phyloP scores from a whole-genome alignment of 129 eudicot species.

The Sambucus nigra region DNA sequence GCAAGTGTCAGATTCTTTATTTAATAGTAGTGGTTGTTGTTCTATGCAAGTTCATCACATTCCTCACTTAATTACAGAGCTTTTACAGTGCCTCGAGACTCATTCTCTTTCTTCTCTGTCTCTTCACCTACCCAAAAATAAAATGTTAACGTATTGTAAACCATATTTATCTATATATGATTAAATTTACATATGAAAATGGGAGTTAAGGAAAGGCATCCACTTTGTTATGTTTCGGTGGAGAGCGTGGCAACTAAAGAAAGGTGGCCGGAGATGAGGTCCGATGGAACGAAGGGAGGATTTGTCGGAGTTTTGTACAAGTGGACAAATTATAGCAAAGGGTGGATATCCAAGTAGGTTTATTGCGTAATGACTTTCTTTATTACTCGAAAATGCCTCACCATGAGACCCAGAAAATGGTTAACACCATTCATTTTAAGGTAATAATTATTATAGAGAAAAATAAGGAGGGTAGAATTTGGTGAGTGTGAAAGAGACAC shows the following conservation, averaged over 20 bases:
- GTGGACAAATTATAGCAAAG: constrained; percentile 88
- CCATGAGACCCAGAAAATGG: constrained; percentile 35
- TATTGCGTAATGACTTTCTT: constrained; percentile 54
- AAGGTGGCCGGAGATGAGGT: constrained; percentile 22
- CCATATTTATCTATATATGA: too few species aligned
- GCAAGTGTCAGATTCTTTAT: too few species aligned
- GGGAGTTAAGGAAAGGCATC: constrained; percentile 82
- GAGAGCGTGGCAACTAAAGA: constrained; percentile 50
- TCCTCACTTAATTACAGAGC: too few species aligned
- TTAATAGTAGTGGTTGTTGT: too few species aligned
- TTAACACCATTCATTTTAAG: constrained; percentile 68
- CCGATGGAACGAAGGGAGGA: constrained; percentile 47
- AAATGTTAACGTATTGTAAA: too few species aligned
- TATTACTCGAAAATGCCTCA: constrained; percentile 59
- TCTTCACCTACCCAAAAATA: too few species aligned
- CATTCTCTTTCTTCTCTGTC: too few species aligned
- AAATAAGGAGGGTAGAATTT: too few species aligned
- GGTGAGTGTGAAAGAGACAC: too few species aligned
- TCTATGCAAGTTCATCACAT: too few species aligned
- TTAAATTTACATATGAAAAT: too few species aligned
- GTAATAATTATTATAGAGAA: constrained; percentile 13
- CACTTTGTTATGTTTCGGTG: constrained; percentile 60
- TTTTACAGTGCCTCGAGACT: too few species aligned
- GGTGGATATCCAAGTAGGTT: constrained; percentile 95
- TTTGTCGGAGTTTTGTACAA: constrained; percentile 67